Conservation (phyloP, 129 eudicot genomes). For the Cynara cardunculus region DNA sequence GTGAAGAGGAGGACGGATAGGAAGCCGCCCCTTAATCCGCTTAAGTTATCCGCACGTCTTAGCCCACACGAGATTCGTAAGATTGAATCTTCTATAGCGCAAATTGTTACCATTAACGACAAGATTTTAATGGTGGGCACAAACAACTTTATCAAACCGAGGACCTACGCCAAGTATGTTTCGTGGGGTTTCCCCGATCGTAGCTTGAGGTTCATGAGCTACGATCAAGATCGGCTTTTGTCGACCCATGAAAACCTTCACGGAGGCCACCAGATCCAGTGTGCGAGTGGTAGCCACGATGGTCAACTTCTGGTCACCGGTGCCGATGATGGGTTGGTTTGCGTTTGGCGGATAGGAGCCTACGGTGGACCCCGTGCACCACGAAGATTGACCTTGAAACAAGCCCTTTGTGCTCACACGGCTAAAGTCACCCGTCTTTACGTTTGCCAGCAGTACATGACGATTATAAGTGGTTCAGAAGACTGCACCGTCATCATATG, state of each 20-base stretch:
- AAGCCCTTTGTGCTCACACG: slow-evolving; percentile 76
- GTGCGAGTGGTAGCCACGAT: slow-evolving; percentile 78
- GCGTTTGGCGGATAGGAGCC: slow-evolving; percentile 75
- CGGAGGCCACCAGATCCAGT: slow-evolving; percentile 76
- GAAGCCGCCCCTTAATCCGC: slow-evolving; percentile 63
- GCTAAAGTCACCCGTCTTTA: slow-evolving; percentile 59
- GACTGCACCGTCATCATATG: slow-evolving; percentile 77
- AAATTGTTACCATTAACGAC: slow-evolving; percentile 58
- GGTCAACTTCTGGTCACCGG: slow-evolving; percentile 82
- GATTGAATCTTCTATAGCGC: slow-evolving; percentile 54
- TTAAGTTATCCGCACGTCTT: slow-evolving; percentile 51
- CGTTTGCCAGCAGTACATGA: slow-evolving; percentile 91
- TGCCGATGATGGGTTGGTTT: slow-evolving; percentile 77
- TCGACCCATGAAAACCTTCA: slow-evolving; percentile 98
- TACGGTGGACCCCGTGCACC: slow-evolving; percentile 53
- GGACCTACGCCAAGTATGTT: slow-evolving; percentile 71
- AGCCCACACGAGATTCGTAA: slow-evolving; percentile 68
- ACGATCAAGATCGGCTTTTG: slow-evolving; percentile 76
- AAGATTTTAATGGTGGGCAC: slow-evolving; percentile 60
- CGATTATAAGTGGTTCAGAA: slow-evolving; percentile 93
- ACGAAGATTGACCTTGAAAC: slow-evolving; percentile 46
- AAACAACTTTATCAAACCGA: slow-evolving; percentile 71
- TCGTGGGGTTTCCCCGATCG: slow-evolving; percentile 97
- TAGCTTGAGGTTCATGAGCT: slow-evolving; percentile 68
- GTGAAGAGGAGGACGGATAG: slow-evolving; percentile 60